phyloP scores from a whole-genome alignment of 1,284 basidiomycete genomes.

The Caloboletus firmus region DNA sequence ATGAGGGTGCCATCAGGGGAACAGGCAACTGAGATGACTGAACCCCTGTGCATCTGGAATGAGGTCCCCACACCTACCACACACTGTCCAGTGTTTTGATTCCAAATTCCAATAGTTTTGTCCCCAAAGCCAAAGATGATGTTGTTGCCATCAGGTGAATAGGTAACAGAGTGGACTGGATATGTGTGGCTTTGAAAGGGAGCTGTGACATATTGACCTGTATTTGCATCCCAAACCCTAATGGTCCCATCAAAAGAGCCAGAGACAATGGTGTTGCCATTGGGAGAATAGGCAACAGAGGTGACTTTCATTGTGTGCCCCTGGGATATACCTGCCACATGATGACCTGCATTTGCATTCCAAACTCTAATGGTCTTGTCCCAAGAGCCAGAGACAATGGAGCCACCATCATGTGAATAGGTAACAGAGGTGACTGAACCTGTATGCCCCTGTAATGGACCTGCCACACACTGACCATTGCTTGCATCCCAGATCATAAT shows the following conservation, averaged over 20 bases:
- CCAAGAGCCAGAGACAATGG: slow-evolving; percentile 16
- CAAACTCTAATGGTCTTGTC: slow-evolving; percentile 15
- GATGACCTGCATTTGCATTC: slow-evolving; percentile 12
- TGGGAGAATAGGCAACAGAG: slow-evolving; percentile 13
- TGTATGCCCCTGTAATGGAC: slow-evolving; percentile 10
- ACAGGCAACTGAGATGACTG: slow-evolving; percentile 7
- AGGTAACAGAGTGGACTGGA: neutral
- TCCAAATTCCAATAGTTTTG: neutral
- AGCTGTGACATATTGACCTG: slow-evolving; percentile 6
- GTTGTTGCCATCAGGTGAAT: slow-evolving; percentile 16
- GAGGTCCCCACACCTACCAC: neutral
- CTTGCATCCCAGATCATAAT: slow-evolving; percentile 16
- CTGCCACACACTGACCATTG: slow-evolving; percentile 3
- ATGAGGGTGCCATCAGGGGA: slow-evolving; percentile 21
- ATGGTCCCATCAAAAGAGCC: slow-evolving; percentile 13
- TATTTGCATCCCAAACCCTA: slow-evolving; percentile 8
- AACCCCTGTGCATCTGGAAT: slow-evolving; percentile 2
- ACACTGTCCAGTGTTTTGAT: slow-evolving; percentile 6
- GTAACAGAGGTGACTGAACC: neutral
- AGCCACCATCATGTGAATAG: slow-evolving; percentile 21
- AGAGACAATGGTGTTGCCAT: slow-evolving; percentile 15
- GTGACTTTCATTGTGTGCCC: neutral
- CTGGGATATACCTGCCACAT: neutral
- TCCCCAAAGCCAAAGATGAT: slow-evolving; percentile 3
- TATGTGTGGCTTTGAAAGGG: neutral